Evolutionary conservation across 306 rosid species (phyloP), one percentile per base, ranked within the genome.

Genomic region (Trifolium fragiferum): DNA sequence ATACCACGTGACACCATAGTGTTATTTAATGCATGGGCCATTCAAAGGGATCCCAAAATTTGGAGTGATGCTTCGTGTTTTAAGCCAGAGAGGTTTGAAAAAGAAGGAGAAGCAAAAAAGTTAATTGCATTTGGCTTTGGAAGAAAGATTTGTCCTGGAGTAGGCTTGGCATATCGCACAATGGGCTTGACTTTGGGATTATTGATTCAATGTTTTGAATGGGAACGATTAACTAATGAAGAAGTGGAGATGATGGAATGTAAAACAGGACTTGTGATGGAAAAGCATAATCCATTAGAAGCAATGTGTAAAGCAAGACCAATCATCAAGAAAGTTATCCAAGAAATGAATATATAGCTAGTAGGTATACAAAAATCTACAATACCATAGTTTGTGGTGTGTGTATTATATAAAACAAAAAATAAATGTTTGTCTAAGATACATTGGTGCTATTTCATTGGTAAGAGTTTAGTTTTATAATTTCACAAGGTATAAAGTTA

Each of bases 21-120:
- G 4, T 37, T 90, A 4, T 18, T 87, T 2, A 86, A 90, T 27
- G 88, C 79, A 1, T 90, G 92, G 90, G 85, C 87, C 41, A 82
- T 86, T 23, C 88, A 88, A 4, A 84, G 90, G 47, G 90, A 90
- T 41, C 86, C 86, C 0, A 4, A 62, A 3, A 0, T 43, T 0
- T 88, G 90, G 96, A 78, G 50, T 9, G 88, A 84, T 0, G 72
- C 81, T 0, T 53, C 65, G 0, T 54, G 57, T 4, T 90, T 90
- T 19, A 84, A 73, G 57, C 83, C 79, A 0, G 83, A 80, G 7
- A 74, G 83, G 57, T 80, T 80, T 62, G 83, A 80, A 12, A 41
- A 38, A 8, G 54, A 74, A 14, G 83, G 80, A 11, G 83, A 80
- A 49, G 1, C 10, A 0, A 61, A 80, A 0, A 80, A 74, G 40